phyloP scores from a whole-genome alignment of 129 eudicot species.

The Scalesia atractyloides region DNA sequence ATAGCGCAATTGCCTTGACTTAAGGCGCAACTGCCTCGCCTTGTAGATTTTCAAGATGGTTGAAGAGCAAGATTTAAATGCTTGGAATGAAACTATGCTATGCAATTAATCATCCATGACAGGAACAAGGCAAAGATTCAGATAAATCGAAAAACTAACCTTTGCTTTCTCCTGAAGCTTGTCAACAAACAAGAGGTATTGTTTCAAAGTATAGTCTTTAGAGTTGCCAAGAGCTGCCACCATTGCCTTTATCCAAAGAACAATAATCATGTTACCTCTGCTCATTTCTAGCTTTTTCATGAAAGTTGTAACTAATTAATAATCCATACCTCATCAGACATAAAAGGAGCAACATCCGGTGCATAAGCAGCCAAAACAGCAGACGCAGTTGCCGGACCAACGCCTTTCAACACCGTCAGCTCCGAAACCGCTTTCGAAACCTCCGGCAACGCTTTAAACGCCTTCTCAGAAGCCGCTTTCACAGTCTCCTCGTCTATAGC shows the following conservation, averaged over 20 bases:
- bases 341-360: conserved; percentile 77
- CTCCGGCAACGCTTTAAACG: conserved; percentile 63
- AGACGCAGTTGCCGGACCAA: conserved; percentile 95
- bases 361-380: conserved; percentile 88
- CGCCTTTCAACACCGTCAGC: conserved; percentile 77
- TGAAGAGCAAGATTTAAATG: neutral
- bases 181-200: conserved; percentile 63
- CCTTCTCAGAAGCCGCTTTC: conserved; percentile 61
- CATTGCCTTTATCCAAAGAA: conserved; percentile 58
- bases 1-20: no score
- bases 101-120: neutral
- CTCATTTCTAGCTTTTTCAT: no score
- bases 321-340: conserved; percentile 78
- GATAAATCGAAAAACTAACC: conserved; percentile 40
- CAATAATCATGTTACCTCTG: no score
- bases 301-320: no score
- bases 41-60: neutral
- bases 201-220: conserved; percentile 83
- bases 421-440: conserved; percentile 58
- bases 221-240: conserved; percentile 73
- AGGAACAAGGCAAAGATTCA: neutral
- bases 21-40: no score
- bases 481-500: conserved; percentile 64
- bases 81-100: neutral
- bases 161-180: conserved; percentile 73